Conservation (phyloP, 2,329 filamentous ascomycete species). For the Claviceps monticola region DNA sequence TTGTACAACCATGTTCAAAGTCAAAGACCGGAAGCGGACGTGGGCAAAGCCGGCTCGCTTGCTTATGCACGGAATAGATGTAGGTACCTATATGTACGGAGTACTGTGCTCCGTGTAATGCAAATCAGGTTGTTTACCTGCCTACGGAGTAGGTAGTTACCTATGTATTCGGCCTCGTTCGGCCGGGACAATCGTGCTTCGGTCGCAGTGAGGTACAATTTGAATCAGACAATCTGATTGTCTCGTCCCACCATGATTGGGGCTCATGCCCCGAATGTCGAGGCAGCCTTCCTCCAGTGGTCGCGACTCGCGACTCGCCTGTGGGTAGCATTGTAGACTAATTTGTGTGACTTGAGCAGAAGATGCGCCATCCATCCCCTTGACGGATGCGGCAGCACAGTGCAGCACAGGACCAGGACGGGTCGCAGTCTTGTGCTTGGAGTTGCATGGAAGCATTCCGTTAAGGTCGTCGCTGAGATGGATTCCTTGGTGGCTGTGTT, state of each 20-base stretch:
- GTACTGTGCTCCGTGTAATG: no score
- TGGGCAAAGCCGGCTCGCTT: not conserved
- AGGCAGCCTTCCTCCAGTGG: not conserved
- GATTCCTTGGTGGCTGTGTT: conserved; percentile 1
- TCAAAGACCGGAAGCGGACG: not conserved
- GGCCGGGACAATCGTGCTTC: not conserved
- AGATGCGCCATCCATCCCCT: not conserved
- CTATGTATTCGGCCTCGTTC: not conserved
- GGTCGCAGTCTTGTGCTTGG: not conserved
- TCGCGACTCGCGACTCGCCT: not conserved
- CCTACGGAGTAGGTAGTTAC: no score
- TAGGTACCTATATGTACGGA: no score
- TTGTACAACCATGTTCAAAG: no score
- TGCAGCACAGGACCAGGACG: not conserved
- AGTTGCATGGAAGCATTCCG: not conserved
- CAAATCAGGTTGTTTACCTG: no score
- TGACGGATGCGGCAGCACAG: not conserved
- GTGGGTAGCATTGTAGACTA: not conserved
- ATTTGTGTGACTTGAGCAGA: not conserved
- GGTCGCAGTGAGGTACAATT: no score
- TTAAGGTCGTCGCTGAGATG: not conserved
- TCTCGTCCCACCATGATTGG: not conserved
- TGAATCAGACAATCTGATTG: not conserved
- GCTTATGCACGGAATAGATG: not conserved
- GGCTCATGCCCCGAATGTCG: not conserved